phyloP scores from a whole-genome alignment of 108 stramenopile species.

The Cyclostephanos tholiformis region DNA sequence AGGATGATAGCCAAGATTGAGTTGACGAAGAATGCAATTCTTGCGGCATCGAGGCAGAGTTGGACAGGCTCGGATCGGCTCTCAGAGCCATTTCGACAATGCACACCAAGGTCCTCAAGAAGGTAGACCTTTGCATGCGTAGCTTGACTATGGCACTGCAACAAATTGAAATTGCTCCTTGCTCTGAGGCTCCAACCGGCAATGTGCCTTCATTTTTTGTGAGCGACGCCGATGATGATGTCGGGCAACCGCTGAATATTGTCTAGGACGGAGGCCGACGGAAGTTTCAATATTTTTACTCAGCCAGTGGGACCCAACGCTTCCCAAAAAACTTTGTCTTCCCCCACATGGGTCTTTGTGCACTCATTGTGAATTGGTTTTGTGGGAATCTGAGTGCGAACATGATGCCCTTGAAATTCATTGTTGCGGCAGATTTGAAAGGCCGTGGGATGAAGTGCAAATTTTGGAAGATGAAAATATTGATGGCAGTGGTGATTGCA shows the following conservation, averaged over 20 bases:
- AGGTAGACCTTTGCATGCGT: neutral
- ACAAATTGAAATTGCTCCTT: no score
- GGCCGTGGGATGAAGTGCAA: neutral
- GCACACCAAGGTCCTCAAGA: neutral
- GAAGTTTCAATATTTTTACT: neutral
- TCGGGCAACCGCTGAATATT: neutral
- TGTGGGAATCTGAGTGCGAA: neutral
- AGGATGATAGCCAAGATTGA: neutral
- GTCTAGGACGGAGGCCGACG: neutral
- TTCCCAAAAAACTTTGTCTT: neutral
- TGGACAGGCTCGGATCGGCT: neutral
- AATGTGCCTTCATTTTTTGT: neutral
- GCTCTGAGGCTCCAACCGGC: no score
- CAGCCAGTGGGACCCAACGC: neutral
- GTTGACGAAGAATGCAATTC: neutral
- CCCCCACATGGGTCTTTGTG: neutral
- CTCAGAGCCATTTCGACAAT: neutral
- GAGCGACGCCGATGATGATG: neutral
- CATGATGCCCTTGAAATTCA: neutral
- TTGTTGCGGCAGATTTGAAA: neutral
- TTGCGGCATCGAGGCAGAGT: neutral
- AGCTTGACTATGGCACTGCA: neutral
- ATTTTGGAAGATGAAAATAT: neutral
- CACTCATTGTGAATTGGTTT: neutral
- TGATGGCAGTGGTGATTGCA: no score